Evolutionary conservation across 2,329 filamentous ascomycete genomes (phyloP), one percentile per base, ranked within the genome.

Genomic region (Lecanicillium sp.): DNA sequence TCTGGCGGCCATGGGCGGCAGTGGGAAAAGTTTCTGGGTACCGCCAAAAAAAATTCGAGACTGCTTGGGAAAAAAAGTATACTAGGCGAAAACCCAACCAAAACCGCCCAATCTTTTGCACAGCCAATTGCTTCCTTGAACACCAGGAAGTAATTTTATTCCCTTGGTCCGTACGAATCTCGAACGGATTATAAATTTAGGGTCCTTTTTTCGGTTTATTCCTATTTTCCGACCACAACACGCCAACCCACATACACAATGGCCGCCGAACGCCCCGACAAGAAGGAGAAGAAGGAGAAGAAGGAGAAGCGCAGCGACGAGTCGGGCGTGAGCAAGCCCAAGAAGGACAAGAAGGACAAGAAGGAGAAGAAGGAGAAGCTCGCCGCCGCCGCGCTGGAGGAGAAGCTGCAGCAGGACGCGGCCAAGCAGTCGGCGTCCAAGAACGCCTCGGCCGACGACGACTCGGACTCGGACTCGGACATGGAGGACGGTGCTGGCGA

Each of bases 291-390:
- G 65, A 75, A 76, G 62, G 71, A 76, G 38, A 75, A 77, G 68
- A 75, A 76, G 41, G 74, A 77, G 68, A 75, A 73, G 69, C 65
- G 68, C 55, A 71, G 66, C 60, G 72, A 76, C 43, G 66, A 64
- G 39, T 64, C 69, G 41, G 72, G 72, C 52, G 63, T 77, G 42
- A 58, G 58, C 53, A 77, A 78, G 61, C 51, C 62, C 48, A 71
- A 74, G 58, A 73, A 74, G 62, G 74, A 78, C 40, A 76, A 76
- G 62, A 74, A 77, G 55, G 72, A 74, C 25, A 84, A 84, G 70
- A 83, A 79, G 62, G 69, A 71, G 31, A 85, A 85, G 73, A 83
- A 84, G 68, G 79, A 85, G 51, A 84, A 84, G 76, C 76, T 79
- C 44, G 74, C 68, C 34, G 72, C 69, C 29, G 72, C 75, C 41